phyloP scores from a whole-genome alignment of 257 asterid species.

The Solanum arcanum region DNA sequence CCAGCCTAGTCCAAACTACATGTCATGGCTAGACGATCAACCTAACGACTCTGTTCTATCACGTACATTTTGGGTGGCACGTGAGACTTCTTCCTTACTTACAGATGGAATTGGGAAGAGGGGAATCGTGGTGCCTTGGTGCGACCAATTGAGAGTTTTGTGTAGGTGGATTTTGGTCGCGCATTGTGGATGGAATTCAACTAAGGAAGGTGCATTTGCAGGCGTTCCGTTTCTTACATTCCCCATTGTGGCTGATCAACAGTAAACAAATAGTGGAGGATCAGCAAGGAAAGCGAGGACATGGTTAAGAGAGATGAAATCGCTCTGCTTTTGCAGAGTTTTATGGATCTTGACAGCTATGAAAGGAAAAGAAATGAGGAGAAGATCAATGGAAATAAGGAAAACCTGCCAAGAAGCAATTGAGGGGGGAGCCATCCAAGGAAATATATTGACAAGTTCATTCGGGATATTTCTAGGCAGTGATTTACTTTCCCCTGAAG shows the following conservation, averaged over 20 bases:
- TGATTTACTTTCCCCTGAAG: background rate
- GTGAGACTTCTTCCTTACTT: constrained; percentile 40
- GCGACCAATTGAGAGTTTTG: constrained; percentile 49
- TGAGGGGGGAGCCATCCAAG: background rate
- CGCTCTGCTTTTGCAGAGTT: constrained; percentile 18
- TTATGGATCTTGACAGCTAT: constrained; percentile 33
- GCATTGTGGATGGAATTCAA: constrained; percentile 72
- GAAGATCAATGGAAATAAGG: background rate
- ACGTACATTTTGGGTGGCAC: constrained; percentile 61
- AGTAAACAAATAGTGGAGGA: constrained; percentile 34
- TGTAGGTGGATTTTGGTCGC: constrained; percentile 72
- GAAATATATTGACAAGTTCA: constrained; percentile 19
- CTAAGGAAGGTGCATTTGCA: constrained; percentile 38
- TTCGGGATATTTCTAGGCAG: constrained; percentile 7
- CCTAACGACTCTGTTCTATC: constrained; percentile 44
- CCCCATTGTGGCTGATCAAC: constrained; percentile 44
- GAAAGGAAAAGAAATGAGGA: background rate
- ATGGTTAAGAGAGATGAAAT: constrained; percentile 23
- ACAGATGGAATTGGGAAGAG: constrained; percentile 18
- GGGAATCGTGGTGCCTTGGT: constrained; percentile 46
- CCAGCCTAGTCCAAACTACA: constrained; percentile 1
- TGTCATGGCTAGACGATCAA: constrained; percentile 58
- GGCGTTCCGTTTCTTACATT: constrained; percentile 50
- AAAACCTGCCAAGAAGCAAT: background rate
- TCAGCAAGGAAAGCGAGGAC: constrained; percentile 13